Evolutionary conservation across 768 basidiomycete species (phyloP).

Genomic region (Phlebiopsis gigantea): DNA sequence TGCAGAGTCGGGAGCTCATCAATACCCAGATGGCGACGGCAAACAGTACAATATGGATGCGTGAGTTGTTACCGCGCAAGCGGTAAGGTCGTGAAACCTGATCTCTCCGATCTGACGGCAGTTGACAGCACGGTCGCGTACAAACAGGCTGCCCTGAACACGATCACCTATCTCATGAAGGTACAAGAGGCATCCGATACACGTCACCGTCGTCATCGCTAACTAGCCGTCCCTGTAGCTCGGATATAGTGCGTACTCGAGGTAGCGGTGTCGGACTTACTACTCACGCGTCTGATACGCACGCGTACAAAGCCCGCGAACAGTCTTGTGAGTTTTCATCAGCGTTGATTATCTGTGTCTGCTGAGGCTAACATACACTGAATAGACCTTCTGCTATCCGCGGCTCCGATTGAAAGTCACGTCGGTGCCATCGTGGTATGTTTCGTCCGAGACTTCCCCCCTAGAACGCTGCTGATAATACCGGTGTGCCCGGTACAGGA

Average conservation of each 20-base stretch:
- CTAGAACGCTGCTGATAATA: background rate
- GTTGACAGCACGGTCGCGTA: constrained; percentile 59
- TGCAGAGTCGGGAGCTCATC: background rate
- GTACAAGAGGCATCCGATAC: constrained; percentile 22
- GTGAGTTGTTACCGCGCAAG: constrained; percentile 29
- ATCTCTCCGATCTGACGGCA: background rate
- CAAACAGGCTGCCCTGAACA: constrained; percentile 74
- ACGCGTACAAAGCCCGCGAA: constrained; percentile 51
- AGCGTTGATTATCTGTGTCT: background rate
- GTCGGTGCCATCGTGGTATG: constrained; percentile 65
- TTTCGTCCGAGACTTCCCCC: constrained; percentile 2
- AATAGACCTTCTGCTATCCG: constrained; percentile 52
- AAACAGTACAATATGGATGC: constrained; percentile 77
- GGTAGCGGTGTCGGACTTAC: background rate
- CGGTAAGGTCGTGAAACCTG: background rate
- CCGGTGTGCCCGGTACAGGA: constrained; percentile 35
- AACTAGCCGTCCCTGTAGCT: constrained; percentile 39
- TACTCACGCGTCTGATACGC: background rate
- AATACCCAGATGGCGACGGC: constrained; percentile 58
- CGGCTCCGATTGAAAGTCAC: constrained; percentile 66
- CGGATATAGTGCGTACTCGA: constrained; percentile 62
- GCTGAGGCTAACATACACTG: background rate
- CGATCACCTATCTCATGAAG: constrained; percentile 69
- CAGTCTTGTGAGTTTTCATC: constrained; percentile 42
- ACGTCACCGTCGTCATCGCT: background rate